Base-by-base conservation (phyloP, 768 basidiomycete species). In the Mrakia hoshinonis region DNA sequence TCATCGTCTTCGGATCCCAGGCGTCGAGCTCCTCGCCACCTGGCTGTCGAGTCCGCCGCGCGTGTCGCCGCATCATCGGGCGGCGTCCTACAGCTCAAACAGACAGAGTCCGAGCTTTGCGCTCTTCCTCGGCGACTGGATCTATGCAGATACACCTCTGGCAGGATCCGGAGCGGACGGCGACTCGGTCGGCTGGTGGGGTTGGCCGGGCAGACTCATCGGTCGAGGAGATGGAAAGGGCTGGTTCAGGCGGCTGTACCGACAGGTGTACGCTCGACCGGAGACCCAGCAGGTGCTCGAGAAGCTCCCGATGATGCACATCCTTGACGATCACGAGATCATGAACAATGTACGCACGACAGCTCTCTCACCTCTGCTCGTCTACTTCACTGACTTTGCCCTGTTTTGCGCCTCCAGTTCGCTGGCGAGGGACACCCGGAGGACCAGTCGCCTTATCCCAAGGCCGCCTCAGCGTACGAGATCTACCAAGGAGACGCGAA, bases 121-220 rank as follows among this genome's bases (percentile, higher is more conserved):
- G 79, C 76, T 89, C 7, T 85, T 89, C 77, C 79, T 90, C 62
- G 89, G 89, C 7, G 89, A 90, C 76, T 88, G 87, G 73, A 87
- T 91, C 73, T 89, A 90, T 74, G 86, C 87, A 1, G 88, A 90
- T 74, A 85, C 88, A 1, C 89, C 89, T 6, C 63, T 82, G 13
- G 87, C 86, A 76, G 82, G 58, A 1, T 36, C 31, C 7, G 58
- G 58, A 83, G 75, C 79, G 82, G 74, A 79, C 79, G 70, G 26
- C 22, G 58, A 61, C 11, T 31, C 6, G 22, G 58, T 61, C 4
- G 58, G 58, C 18, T 61, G 58, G 58, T 61, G 58, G 58, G 58
- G 58, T 15, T 31, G 31, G 13, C 34, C 58, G 3, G 58, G 58
- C 15, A 61, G 34, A 31, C 15, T 61, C 15, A 12, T 31, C 36